Conservation (phyloP, 257 asterid genomes). For the Solanum medicagineum region DNA sequence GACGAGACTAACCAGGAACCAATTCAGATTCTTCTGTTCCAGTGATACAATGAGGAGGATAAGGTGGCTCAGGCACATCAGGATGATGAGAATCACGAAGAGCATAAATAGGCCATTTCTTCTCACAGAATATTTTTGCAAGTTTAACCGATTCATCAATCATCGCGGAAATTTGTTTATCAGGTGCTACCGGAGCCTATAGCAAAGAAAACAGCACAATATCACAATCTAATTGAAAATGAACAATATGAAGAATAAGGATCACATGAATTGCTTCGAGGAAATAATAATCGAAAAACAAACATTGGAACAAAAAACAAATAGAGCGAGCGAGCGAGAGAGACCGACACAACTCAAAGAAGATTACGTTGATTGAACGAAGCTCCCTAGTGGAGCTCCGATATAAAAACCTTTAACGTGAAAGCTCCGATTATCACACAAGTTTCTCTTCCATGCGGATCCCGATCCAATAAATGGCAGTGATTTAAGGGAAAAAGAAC, state of each 20-base stretch:
- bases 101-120: slow-evolving; percentile 76
- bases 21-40: slow-evolving; percentile 72
- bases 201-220: neutral
- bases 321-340: neutral
- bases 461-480: neutral
- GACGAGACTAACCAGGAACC: slow-evolving; percentile 53
- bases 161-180: slow-evolving; percentile 65
- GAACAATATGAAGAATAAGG: neutral
- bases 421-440: neutral
- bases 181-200: slow-evolving; percentile 76
- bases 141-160: slow-evolving; percentile 72
- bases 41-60: slow-evolving; percentile 84
- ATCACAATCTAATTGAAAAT: neutral
- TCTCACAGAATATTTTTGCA: slow-evolving; percentile 48
- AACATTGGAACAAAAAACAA: neutral
- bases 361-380: neutral
- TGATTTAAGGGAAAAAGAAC: neutral
- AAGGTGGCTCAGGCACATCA: slow-evolving; percentile 78
- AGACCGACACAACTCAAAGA: neutral
- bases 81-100: slow-evolving; percentile 73
- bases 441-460: neutral
- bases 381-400: neutral
- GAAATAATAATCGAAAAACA: neutral
- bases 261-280: neutral
- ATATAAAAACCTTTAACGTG: neutral